These are phyloP conservation scores for Trichoderma polysporum DNA, from an alignment of 2,329 filamentous ascomycete species.

Conservation along the genomic window DNA sequence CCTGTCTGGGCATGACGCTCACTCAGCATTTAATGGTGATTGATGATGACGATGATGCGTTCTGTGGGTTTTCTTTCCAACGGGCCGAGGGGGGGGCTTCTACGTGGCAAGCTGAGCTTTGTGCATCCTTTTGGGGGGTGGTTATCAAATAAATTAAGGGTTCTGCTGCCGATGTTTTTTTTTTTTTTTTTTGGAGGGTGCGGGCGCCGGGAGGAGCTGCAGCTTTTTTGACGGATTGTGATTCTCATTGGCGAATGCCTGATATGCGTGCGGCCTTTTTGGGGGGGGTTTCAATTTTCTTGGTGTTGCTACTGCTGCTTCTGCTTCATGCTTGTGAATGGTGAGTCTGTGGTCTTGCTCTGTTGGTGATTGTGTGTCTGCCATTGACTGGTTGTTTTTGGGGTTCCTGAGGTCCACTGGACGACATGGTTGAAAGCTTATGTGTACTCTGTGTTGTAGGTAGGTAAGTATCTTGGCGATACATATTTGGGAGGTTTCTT, in stretches of 20 bases:
- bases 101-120: constrained; percentile 13
- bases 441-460: not conserved
- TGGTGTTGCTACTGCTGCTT: not conserved
- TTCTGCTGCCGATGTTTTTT: not conserved
- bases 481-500: not conserved
- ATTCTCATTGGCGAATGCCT: not conserved
- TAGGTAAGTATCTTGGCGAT: not conserved
- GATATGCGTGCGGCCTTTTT: not conserved
- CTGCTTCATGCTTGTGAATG: not conserved
- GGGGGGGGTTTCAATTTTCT: not conserved
- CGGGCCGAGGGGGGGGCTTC: constrained; percentile 2
- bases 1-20: not conserved
- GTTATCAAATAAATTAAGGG: not conserved
- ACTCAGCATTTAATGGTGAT: not conserved
- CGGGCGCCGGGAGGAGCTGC: not conserved
- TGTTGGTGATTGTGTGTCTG: not conserved
- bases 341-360: not conserved
- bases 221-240: not conserved
- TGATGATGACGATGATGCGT: not conserved
- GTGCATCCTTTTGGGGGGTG: not conserved
- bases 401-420: not conserved
- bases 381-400: constrained; percentile 2
- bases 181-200: not conserved
- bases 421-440: not conserved
- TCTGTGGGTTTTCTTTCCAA: not conserved